phyloP scores from a whole-genome alignment of 2,329 filamentous ascomycete genomes.

The Dichotomopilus funicola region DNA sequence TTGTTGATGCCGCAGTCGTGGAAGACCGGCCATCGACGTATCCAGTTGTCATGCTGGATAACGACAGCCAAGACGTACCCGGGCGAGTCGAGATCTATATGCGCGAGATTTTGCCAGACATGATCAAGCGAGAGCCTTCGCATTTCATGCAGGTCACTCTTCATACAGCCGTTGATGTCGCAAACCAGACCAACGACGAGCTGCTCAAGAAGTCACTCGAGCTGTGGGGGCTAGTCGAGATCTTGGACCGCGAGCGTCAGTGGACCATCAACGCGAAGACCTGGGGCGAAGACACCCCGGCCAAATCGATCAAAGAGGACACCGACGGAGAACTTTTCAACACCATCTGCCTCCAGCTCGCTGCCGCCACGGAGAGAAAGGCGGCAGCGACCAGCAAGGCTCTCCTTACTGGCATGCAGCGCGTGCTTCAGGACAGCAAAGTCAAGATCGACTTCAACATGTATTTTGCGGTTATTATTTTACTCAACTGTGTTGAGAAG shows the following conservation, averaged over 20 bases:
- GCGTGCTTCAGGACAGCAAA: conserved; percentile 55
- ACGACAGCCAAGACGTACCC: conserved; percentile 54
- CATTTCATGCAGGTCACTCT: conserved; percentile 54
- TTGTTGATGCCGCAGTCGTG: conserved; percentile 20
- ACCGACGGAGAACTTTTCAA: conserved; percentile 52
- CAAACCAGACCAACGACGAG: conserved; percentile 44
- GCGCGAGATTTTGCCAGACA: conserved; percentile 49
- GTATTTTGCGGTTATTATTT: conserved; percentile 55
- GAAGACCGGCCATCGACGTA: conserved; percentile 15
- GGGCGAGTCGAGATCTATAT: conserved; percentile 55
- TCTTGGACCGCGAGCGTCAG: conserved; percentile 56
- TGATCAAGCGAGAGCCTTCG: conserved; percentile 54
- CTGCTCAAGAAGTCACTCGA: conserved; percentile 53
- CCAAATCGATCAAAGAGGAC: conserved; percentile 45
- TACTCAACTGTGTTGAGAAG: conserved; percentile 61
- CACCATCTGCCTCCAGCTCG: conserved; percentile 58
- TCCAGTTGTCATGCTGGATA: conserved; percentile 51
- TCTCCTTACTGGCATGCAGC: conserved; percentile 55
- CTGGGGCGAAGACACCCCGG: conserved; percentile 34
- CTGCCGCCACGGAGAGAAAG: conserved; percentile 58
- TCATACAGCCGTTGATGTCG: conserved; percentile 41
- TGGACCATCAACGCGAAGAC: conserved; percentile 51
- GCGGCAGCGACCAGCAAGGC: conserved; percentile 53
- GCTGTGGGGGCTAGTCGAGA: conserved; percentile 59
- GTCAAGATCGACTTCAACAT: conserved; percentile 53